A percentile compares a stretch with the other conserved stretches of the same genome.
Conservation (phyloP, 1,284 basidiomycete species). For the Taiwanofungus camphoratus region DNA sequence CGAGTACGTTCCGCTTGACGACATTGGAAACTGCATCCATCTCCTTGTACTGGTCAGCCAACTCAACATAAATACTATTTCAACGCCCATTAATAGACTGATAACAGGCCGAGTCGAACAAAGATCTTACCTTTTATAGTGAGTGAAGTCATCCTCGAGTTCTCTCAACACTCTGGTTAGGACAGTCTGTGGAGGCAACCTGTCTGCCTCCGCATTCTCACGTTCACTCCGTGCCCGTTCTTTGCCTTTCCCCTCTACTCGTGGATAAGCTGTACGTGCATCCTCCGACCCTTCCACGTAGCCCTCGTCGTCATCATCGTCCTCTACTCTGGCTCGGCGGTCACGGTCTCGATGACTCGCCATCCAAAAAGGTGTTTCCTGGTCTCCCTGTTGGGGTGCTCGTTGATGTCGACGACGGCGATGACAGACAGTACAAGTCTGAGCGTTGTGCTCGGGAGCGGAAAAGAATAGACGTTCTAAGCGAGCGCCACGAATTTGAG, state of each 20-base stretch:
- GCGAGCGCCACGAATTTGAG: constrained; percentile 69
- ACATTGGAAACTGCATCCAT: constrained; percentile 81
- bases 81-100: neutral
- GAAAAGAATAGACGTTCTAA: constrained; percentile 80
- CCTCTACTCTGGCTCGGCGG: neutral
- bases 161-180: constrained; percentile 74
- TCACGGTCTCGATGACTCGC: constrained; percentile 5
- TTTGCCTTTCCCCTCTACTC: constrained; percentile 20
- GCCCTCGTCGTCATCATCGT: constrained; percentile 38
- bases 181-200: constrained; percentile 77
- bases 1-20: constrained; percentile 73
- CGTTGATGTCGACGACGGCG: constrained; percentile 27
- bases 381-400: constrained; percentile 10
- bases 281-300: constrained; percentile 43
- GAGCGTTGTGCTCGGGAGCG: constrained; percentile 61
- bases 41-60: constrained; percentile 85
- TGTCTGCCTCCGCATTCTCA: constrained; percentile 23
- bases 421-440: constrained; percentile 63
- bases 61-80: constrained; percentile 75
- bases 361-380: constrained; percentile 22
- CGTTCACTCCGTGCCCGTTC: constrained; percentile 19
- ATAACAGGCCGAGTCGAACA: constrained; percentile 9
- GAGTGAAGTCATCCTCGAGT: constrained; percentile 85
- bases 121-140: constrained; percentile 73
- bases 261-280: constrained; percentile 1